Conservation (phyloP, 176 grass and related monocot genomes). For the Cenchrus fungigraminus region DNA sequence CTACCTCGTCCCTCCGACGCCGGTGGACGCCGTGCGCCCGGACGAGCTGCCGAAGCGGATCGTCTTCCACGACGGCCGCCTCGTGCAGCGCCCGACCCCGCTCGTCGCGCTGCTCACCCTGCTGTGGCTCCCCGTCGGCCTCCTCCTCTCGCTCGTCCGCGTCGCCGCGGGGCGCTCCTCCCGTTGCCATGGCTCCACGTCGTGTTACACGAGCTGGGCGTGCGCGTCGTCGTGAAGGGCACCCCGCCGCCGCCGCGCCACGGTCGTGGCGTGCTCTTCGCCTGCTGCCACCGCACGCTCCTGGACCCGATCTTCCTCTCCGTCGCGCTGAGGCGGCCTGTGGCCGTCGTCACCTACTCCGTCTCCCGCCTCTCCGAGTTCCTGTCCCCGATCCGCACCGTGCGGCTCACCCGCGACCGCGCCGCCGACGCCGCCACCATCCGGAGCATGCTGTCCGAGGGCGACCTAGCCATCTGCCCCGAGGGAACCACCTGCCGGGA, state of each 20-base stretch:
- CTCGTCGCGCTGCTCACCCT: constrained; percentile 32
- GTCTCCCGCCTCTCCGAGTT: too few species aligned
- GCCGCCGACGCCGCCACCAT: constrained; percentile 59
- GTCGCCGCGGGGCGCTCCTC: constrained; percentile 40
- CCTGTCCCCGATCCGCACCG: too few species aligned
- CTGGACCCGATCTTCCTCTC: too few species aligned
- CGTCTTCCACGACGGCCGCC: constrained; percentile 79
- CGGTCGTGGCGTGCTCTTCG: too few species aligned
- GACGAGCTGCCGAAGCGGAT: constrained; percentile 59
- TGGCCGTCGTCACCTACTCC: too few species aligned
- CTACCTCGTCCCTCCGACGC: constrained; percentile 38
- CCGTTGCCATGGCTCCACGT: constrained; percentile 46
- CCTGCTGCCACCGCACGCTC: too few species aligned
- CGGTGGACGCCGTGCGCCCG: constrained; percentile 38
- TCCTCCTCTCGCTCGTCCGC: constrained; percentile 49
- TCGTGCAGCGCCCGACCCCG: constrained; percentile 53
- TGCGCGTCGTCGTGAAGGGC: constrained; percentile 21
- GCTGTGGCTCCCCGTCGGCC: constrained; percentile 55
- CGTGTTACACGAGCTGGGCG: constrained; percentile 41
- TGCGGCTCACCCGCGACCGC: constrained; percentile 43
- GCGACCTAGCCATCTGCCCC: constrained; percentile 70
- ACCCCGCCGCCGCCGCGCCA: too few species aligned
- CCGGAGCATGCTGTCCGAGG: constrained; percentile 36
- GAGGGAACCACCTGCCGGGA: constrained; percentile 90
- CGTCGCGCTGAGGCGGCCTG: too few species aligned